A percentile compares a stretch with the other conserved stretches of the same genome.
Conservation (phyloP, 2,329 filamentous ascomycete genomes). For the Trichoderma sp. region DNA sequence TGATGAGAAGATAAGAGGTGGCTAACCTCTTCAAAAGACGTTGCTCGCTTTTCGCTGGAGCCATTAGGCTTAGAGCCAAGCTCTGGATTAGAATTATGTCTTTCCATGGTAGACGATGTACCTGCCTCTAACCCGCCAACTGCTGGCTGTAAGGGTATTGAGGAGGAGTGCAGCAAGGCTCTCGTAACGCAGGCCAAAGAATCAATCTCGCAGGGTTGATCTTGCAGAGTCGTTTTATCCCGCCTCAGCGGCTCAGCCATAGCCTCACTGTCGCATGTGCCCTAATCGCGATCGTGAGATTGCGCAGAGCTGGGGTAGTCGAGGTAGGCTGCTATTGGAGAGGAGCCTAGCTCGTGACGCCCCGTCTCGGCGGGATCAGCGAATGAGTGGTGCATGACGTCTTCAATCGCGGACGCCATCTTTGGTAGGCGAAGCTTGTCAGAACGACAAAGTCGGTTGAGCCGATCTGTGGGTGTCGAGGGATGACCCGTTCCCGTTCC, state of each 20-base stretch:
- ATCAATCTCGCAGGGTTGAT: neutral
- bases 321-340: neutral
- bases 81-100: neutral
- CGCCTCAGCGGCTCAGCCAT: neutral
- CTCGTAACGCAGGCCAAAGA: neutral
- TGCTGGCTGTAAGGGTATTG: neutral
- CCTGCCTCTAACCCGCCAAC: neutral
- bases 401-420: slow-evolving; percentile 9
- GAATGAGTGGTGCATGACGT: slow-evolving; percentile 14
- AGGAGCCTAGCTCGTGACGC: slow-evolving; percentile 5
- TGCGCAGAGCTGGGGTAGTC: slow-evolving; percentile 8
- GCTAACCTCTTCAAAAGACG: neutral
- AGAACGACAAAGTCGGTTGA: neutral
- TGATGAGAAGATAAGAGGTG: neutral
- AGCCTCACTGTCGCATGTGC: neutral
- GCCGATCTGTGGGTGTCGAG: neutral
- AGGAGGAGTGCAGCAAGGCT: neutral
- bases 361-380: slow-evolving; percentile 5
- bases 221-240: neutral
- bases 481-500: neutral
- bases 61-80: neutral
- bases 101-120: neutral
- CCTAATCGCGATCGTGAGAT: slow-evolving; percentile 7
- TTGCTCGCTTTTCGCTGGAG: neutral
- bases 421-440: neutral